Evolutionary conservation across 164 flowering plant species (phyloP), one percentile per base, ranked within the genome.

Genomic region (Piper betle): DNA sequence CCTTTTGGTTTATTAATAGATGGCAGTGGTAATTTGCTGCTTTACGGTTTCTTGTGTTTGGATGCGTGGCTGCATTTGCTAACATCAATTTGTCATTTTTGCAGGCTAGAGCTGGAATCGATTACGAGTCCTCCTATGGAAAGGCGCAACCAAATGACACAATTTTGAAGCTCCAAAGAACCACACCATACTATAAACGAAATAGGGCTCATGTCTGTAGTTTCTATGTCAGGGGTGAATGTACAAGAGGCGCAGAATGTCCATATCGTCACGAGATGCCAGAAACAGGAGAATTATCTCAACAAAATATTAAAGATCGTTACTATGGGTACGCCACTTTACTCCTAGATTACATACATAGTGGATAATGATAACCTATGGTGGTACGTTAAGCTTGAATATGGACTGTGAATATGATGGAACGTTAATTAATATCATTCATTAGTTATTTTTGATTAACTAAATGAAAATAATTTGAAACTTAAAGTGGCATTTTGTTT

Each of bases 251-350:
- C 55, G 83, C 93, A 61, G 98, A 89, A 76, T 92, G 98, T 73
- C 96, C 98, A 20, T 92, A 89, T 65, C 69, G 98, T 73, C 98
- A 89, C 68, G 97, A 89, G 76, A 92, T 92, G 98, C 98, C 98
- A 10, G 76, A 66, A 19, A 83, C 87, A 55, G 98, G 98, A 39
- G 98, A 92, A 68, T 75, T 92, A 67, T 87, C 98, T 2, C 96
- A 92, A 66, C 98, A 92, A 43, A 90, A 90, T 64, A 87, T 93
- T 3, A 89, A 89, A 71, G 98, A 92, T 71, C 97, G 97, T 71
- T 92, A 89, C 68, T 92, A 92, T 50, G 98, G 98, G 97, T 92
- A 82, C 64, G 91, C 77, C 12, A 38, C 15, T 37, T 62, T 18
- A 57, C 37, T 41, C 11, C 46, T 6, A 6, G 1, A 6, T 46